Evolutionary conservation across 2,329 filamentous ascomycete genomes (phyloP).

Genomic region (Diaporthe eres): DNA sequence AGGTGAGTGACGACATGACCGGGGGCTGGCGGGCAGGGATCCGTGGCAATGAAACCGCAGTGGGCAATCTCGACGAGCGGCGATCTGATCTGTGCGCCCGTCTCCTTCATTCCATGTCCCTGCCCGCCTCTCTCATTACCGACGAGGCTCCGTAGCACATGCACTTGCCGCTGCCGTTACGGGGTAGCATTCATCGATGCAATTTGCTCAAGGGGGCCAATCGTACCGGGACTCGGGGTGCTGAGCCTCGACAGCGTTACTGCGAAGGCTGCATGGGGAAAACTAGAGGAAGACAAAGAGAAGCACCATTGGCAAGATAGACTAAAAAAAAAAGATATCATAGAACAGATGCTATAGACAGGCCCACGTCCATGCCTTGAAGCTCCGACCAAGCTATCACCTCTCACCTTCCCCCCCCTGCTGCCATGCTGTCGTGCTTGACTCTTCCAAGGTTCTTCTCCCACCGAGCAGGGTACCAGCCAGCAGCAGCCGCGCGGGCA

Average conservation of each 20-base stretch:
- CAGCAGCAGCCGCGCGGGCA: background rate
- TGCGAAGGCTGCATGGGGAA: slow-evolving; percentile 1
- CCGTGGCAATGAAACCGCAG: slow-evolving; percentile 24
- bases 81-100: slow-evolving; percentile 30
- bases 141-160: slow-evolving; percentile 29
- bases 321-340: background rate
- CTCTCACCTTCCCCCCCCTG: background rate
- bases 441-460: slow-evolving; percentile 6
- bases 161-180: slow-evolving; percentile 21
- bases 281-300: slow-evolving; percentile 24
- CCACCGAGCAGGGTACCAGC: slow-evolving; percentile 2
- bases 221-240: slow-evolving; percentile 3
- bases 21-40: slow-evolving; percentile 19
- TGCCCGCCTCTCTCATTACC: slow-evolving; percentile 27
- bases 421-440: slow-evolving; percentile 2
- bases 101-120: slow-evolving; percentile 30
- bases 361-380: slow-evolving; percentile 6
- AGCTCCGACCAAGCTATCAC: slow-evolving; percentile 14
- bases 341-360: slow-evolving; percentile 2
- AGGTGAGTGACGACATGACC: slow-evolving; percentile 23
- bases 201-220: slow-evolving; percentile 25
- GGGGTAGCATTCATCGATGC: slow-evolving; percentile 14
- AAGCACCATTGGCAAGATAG: slow-evolving; percentile 5
- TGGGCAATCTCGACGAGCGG: slow-evolving; percentile 23
- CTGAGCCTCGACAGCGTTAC: slow-evolving; percentile 19